phyloP scores from a whole-genome alignment of 73 alveolate genomes.

The Paramecium octaurelia region DNA sequence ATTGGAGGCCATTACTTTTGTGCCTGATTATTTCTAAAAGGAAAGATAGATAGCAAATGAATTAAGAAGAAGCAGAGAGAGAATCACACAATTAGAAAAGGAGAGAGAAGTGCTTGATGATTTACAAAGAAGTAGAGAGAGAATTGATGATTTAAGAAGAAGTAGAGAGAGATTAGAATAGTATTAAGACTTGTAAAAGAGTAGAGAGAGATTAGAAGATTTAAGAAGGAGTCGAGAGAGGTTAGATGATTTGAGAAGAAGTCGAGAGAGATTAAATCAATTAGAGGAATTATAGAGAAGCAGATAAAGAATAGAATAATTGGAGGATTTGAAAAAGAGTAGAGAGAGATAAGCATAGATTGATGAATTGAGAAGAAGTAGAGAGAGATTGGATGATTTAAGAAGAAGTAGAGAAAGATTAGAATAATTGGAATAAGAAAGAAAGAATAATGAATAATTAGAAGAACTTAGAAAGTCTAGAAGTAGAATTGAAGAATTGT shows the following conservation, averaged over 20 bases:
- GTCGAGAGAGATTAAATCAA: not conserved
- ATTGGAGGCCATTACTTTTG: not conserved
- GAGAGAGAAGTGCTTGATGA: not conserved
- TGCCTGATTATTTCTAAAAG: not conserved
- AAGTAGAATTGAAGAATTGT: not conserved
- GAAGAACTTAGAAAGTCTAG: not conserved
- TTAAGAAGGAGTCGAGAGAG: not conserved
- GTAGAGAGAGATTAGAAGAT: not conserved
- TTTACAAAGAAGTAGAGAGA: not conserved
- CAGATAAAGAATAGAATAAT: not conserved
- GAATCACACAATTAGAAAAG: not conserved
- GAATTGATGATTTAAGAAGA: conserved; percentile 15
- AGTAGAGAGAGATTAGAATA: conserved; percentile 14
- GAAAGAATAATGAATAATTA: not conserved
- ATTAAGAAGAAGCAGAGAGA: not conserved
- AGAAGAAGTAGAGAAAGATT: not conserved
- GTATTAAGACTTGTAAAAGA: not conserved
- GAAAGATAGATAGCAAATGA: not conserved
- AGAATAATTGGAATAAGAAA: not conserved
- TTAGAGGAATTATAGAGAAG: not conserved
- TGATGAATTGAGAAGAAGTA: not conserved
- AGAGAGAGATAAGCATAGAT: not conserved
- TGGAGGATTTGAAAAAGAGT: not conserved
- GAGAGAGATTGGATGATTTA: conserved; percentile 1
- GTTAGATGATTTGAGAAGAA: not conserved